Evolutionary conservation across 1,139 yeast species (phyloP).

Genomic region (Protomyces inundatus): DNA sequence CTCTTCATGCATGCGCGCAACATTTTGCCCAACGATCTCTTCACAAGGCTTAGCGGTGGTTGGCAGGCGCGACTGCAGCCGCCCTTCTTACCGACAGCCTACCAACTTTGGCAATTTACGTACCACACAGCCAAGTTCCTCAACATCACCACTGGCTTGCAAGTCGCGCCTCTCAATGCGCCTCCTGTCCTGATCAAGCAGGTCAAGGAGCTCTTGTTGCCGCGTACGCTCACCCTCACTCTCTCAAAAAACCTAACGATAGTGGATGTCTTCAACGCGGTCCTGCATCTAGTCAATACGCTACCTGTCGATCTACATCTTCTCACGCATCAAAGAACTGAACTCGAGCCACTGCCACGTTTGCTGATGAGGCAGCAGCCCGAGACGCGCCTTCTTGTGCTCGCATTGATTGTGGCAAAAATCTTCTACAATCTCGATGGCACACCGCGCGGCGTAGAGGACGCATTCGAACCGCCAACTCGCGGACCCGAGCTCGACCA

Average conservation of each 20-base stretch:
- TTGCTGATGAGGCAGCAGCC: neutral
- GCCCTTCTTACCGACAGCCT: neutral
- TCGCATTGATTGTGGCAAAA: neutral
- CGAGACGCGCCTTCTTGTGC: conserved; percentile 5
- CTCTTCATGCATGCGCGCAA: conserved; percentile 8
- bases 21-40: neutral
- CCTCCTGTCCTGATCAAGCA: conserved; percentile 2
- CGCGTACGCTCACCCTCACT: neutral
- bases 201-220: conserved; percentile 10
- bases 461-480: neutral
- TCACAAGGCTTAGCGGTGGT: neutral
- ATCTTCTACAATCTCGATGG: conserved; percentile 12
- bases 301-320: neutral
- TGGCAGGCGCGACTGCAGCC: conserved; percentile 10
- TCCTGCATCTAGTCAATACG: neutral
- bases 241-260: neutral
- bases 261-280: conserved; percentile 18
- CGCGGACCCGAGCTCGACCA: conserved; percentile 2
- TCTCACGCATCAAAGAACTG: neutral
- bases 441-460: neutral
- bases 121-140: conserved; percentile 13
- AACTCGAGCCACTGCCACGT: neutral
- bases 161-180: conserved; percentile 6
- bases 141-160: neutral
- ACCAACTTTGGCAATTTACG: conserved; percentile 13